Evolutionary conservation across 306 rosid genomes (phyloP).

Genomic region (Cercis canadensis): DNA sequence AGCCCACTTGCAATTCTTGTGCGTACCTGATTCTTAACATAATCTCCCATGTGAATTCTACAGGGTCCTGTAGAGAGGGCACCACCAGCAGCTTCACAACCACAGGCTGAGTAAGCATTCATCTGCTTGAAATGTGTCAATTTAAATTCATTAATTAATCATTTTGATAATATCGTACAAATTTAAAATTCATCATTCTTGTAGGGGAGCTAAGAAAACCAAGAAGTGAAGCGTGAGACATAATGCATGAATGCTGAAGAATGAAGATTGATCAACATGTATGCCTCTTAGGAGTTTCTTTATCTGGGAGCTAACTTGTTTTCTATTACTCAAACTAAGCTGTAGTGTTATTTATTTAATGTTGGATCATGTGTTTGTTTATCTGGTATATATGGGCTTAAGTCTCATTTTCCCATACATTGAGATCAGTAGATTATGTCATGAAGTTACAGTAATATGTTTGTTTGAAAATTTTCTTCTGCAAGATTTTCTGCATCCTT

Average conservation of each 20-base stretch:
- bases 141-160: neutral
- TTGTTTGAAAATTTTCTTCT: too few relatives aligned
- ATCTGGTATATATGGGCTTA: conserved; percentile 7
- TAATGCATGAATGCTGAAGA: too few relatives aligned
- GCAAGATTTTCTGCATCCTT: too few relatives aligned
- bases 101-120: conserved; percentile 42
- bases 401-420: neutral
- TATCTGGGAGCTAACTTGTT: conserved; percentile 12
- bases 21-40: neutral
- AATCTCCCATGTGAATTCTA: neutral
- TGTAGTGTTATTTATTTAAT: conserved; percentile 13
- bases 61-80: conserved; percentile 62
- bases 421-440: neutral
- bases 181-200: neutral
- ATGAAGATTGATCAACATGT: neutral
- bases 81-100: conserved; percentile 43
- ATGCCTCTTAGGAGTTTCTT: conserved; percentile 14
- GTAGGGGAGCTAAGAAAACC: conserved; percentile 49
- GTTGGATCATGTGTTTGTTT: conserved; percentile 24
- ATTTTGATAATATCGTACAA: neutral
- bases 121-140: neutral
- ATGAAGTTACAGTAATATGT: too few relatives aligned
- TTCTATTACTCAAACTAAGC: conserved; percentile 2
- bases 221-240: conserved; percentile 46
- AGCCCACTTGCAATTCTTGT: neutral